Conservation (phyloP, 768 basidiomycete genomes). For the Amanita molliuscula region DNA sequence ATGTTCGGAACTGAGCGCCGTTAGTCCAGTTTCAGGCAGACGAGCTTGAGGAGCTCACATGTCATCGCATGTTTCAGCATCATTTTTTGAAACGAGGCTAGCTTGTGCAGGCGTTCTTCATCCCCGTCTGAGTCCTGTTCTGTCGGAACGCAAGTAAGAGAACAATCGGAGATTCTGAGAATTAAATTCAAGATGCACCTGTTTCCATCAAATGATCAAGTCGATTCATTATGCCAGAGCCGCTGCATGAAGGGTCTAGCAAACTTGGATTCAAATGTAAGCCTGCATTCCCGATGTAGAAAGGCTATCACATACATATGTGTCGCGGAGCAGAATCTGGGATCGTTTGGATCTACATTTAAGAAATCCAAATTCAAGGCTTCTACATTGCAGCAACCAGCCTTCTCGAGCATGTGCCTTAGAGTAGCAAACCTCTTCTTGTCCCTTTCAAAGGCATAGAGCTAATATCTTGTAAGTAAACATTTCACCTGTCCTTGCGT, state of each 20-base stretch:
- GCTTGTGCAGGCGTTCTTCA: constrained; percentile 67
- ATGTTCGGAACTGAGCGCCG: constrained; percentile 57
- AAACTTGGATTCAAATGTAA: constrained; percentile 36
- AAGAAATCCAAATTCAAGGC: constrained; percentile 80
- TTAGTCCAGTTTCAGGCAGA: constrained; percentile 5
- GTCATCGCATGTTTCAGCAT: constrained; percentile 95
- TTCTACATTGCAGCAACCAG: constrained; percentile 73
- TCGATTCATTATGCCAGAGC: constrained; percentile 86
- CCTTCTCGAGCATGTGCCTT: constrained; percentile 74
- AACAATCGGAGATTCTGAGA: constrained; percentile 1
- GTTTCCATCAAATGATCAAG: constrained; percentile 74
- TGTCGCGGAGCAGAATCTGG: constrained; percentile 54
- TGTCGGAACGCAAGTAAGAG: constrained; percentile 13
- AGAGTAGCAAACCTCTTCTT: constrained; percentile 74
- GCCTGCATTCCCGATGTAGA: background rate
- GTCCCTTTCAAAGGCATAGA: constrained; percentile 88
- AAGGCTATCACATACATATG: constrained; percentile 61
- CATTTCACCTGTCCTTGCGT: background rate
- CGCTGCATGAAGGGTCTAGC: constrained; percentile 94
- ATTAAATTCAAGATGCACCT: constrained; percentile 29
- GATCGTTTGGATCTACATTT: constrained; percentile 55
- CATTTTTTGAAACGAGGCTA: constrained; percentile 80
- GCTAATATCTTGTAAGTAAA: constrained; percentile 23
- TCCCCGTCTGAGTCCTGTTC: constrained; percentile 51
- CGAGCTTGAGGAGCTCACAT: constrained; percentile 39